A percentile compares a stretch with the other conserved stretches of the same genome.
These are phyloP conservation scores for Xylariales sp. DNA, from an alignment of 2,329 filamentous ascomycete genomes.

Conservation along the genomic window DNA sequence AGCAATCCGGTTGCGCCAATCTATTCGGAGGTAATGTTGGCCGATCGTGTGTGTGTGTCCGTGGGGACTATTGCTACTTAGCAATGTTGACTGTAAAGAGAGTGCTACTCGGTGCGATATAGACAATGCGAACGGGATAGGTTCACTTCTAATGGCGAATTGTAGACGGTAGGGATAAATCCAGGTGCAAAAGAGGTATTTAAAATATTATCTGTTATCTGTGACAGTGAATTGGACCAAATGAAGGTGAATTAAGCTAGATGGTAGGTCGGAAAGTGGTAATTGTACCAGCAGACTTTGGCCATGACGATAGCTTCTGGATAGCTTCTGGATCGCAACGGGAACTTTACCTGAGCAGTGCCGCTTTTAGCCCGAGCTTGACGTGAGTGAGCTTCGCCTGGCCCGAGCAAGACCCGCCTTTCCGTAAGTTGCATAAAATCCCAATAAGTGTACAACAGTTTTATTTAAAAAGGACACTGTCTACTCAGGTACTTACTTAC, in stretches of 20 bases:
- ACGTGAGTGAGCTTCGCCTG: no score
- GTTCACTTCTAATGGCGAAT: not conserved
- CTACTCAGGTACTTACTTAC: no score
- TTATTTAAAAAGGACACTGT: no score
- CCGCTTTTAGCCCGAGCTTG: no score
- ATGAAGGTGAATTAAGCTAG: not conserved
- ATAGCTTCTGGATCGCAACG: no score
- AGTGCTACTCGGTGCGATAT: not conserved
- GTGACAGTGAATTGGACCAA: conserved; percentile 7
- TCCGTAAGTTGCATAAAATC: no score
- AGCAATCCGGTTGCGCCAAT: not conserved
- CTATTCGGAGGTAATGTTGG: not conserved
- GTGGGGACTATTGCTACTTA: not conserved
- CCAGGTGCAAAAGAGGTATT: not conserved
- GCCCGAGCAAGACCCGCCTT: no score
- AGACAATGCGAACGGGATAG: not conserved
- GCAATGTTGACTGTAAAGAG: not conserved
- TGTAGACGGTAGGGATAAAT: not conserved
- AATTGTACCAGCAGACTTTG: conserved; percentile 1
- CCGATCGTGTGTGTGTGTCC: not conserved
- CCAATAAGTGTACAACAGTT: no score
- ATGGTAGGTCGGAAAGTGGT: conserved; percentile 18
- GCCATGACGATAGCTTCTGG: conserved; percentile 8
- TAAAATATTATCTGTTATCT: not conserved
- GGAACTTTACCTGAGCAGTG: no score